Evolutionary conservation across 1,284 basidiomycete species (phyloP).

Genomic region (Exsudoporus floridanus): DNA sequence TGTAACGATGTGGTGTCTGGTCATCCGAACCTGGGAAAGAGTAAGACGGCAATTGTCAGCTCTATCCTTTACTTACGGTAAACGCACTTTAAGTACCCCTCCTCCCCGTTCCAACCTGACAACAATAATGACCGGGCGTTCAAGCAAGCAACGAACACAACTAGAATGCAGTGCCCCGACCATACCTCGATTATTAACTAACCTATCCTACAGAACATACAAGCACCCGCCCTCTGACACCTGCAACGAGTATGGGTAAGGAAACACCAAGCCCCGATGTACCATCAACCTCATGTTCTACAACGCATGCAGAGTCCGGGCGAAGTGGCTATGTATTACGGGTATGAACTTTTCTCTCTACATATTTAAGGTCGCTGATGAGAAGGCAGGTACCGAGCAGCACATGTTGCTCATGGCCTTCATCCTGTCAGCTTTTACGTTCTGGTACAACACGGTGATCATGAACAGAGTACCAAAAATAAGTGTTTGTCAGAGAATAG

Average conservation of each 20-base stretch:
- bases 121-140: neutral
- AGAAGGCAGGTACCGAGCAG: neutral
- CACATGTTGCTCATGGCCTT: neutral
- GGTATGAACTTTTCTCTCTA: too few species aligned
- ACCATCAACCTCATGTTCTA: too few species aligned
- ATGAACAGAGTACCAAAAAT: neutral
- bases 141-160: neutral
- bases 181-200: too few species aligned
- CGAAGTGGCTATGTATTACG: too few species aligned
- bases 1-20: neutral
- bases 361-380: too few species aligned
- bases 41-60: too few species aligned
- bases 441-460: neutral
- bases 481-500: neutral
- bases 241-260: too few species aligned
- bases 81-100: too few species aligned
- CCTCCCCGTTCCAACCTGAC: neutral
- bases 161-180: neutral
- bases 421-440: neutral
- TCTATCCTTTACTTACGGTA: too few species aligned
- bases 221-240: too few species aligned
- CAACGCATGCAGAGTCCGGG: too few species aligned
- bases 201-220: too few species aligned
- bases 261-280: neutral
- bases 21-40: neutral